Evolutionary conservation across 2,329 filamentous ascomycete species (phyloP).

Genomic region (Grosmannia clavigera): DNA sequence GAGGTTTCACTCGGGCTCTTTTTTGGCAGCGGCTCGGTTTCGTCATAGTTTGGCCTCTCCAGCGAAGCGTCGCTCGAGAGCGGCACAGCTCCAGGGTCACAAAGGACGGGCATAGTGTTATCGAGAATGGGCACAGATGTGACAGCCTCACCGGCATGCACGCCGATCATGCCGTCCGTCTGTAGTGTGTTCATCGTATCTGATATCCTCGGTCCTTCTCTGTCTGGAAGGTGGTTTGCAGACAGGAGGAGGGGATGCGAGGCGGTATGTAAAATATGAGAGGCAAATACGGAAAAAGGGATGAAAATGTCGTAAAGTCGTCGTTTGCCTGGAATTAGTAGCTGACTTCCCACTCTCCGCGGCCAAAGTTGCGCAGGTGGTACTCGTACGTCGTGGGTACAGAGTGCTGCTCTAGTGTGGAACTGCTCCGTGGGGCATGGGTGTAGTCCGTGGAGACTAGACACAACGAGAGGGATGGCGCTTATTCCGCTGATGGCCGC

Average conservation of each 20-base stretch:
- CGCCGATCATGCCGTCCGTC: not conserved
- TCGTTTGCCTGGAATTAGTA: not conserved
- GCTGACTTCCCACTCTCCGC: not conserved
- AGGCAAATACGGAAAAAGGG: not conserved
- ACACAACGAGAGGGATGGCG: not conserved
- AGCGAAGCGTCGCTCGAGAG: not conserved
- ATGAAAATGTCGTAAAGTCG: not conserved
- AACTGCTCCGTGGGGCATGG: not conserved
- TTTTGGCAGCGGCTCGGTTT: not conserved
- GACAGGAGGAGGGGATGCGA: not conserved
- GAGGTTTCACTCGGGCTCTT: conserved; percentile 3
- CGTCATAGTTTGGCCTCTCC: not conserved
- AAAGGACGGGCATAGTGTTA: not conserved
- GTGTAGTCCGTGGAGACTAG: not conserved
- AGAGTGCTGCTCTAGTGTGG: not conserved
- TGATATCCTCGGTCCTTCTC: not conserved
- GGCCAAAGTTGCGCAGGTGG: not conserved
- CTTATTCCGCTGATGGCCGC: not conserved
- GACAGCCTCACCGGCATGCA: not conserved
- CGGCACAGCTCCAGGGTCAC: not conserved
- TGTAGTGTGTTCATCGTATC: not conserved
- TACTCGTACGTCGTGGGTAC: not conserved
- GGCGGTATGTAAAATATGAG: not conserved
- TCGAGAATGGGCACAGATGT: not conserved
- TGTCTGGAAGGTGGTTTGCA: not conserved